Evolutionary conservation across 2,329 filamentous ascomycete species (phyloP), one percentile per base, ranked within the genome.

Genomic region (Colletotrichum limetticola): DNA sequence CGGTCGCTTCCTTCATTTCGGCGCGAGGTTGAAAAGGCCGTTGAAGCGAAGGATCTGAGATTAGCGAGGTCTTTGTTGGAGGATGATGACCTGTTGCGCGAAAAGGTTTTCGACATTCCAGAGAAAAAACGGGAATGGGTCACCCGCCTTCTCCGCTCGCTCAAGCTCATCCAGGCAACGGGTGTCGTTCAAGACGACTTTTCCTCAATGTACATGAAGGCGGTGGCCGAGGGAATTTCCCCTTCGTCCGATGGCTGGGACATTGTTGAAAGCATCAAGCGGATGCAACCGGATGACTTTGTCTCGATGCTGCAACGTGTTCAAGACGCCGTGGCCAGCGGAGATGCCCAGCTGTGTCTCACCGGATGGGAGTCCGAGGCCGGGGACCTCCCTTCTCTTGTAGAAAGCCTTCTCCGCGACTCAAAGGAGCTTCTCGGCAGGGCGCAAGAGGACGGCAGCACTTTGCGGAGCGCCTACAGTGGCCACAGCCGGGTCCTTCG

Each of bases 391-490:
- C 76, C 80, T 32, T 64, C 77, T 16, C 74, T 79, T 5, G 80
- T 91, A 16, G 75, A 78, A 37, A 78, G 80, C 11, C 80, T 90
- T 26, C 80, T 86, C n/a, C 78, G 81, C 28, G 81, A 87, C 59
- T 82, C 92, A 42, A 82, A 85, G 56, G 77, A 78, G 14, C 79
- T 94, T 6, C 78, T 86, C 26, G 78, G 82, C 42, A 82, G 82
- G 56, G 85, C 89, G 19, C 80, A 86, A 58, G 81, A 84, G 57
- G 79, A 84, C 4, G 83, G 86, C 11, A 85, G 84, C 49, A 82
- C 86, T 4, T 86, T 97, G 35, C 91, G 92, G 74, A 97, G 92
- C 82, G 92, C 92, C 79, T 93, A 97, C 80, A 92, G 92, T 76
- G 88, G 92, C 12, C 91, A 92, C 75, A 89, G 89, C 82, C 91